Base-by-base conservation (phyloP, 331 rosid species). In the Quercus lobata region DNA sequence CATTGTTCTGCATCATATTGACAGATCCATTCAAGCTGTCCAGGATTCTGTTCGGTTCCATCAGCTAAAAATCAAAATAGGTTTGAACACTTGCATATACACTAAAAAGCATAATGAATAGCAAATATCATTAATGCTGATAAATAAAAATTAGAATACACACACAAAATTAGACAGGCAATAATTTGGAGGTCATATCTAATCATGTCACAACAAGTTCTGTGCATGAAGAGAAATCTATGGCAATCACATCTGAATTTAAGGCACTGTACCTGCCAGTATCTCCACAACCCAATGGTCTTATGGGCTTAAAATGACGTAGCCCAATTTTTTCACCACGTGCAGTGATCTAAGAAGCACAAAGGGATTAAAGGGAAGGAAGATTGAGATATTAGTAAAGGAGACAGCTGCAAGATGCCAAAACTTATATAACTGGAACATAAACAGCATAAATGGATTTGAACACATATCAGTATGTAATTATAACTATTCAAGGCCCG, bases 241-340 rank as follows among this genome's bases (percentile, higher is more conserved):
- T 65, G 54, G 32, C 41, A 46, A 80, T 56, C 3, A 17, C 37
- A 52, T 27, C 68, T 56, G 6, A 27, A 53, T 8, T 15, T 54
- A 49, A 41, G 44, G 71, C 41, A 27, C 3, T 22, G 35, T 88
- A 92, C 98, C 98, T 95, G 87, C 98, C 97, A 69, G 97, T 95
- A 82, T 91, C 97, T 80, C 98, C 98, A 81, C 91, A 87, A 69
- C 98, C 98, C 90, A 95, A 86, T 7, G 97, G 97, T 69, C 88
- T 91, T 71, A 95, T 80, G 11, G 97, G 97, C 79, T 80, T 81
- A 82, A 95, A 95, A 89, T 95, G 97, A 77, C 86, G 90, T 54
- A 95, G 87, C 69, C 97, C 94, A 86, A 95, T 76, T 72, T 82
- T 88, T 83, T 87, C 87, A 5, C 92, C 98, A 9, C 76, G 78